Percentiles rank a stretch among this genome's conserved stretches.
Conservation (phyloP, 352 stramenopile genomes). For the Pythium dissimile region DNA sequence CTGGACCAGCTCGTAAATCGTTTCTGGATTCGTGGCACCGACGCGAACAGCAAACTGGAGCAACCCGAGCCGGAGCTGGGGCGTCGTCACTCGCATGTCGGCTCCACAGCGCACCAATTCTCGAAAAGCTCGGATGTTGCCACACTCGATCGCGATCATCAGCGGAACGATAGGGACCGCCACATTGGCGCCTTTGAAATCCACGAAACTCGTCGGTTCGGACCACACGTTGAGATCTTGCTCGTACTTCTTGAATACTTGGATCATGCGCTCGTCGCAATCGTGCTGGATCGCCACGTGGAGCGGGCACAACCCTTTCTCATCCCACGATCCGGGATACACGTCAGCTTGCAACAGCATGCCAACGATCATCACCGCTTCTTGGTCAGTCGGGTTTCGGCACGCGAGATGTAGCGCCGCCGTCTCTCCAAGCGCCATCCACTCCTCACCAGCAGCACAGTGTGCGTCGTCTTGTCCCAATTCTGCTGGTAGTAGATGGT, state of each 20-base stretch:
- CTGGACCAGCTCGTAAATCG: constrained; percentile 14
- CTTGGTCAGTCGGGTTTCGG: constrained; percentile 26
- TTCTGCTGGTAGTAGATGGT: neutral
- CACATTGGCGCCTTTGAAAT: neutral
- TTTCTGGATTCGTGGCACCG: neutral
- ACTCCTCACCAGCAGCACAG: constrained; percentile 2
- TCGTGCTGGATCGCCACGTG: constrained; percentile 46
- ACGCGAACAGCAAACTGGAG: constrained; percentile 37
- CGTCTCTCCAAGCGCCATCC: constrained; percentile 19
- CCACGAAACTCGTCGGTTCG: constrained; percentile 24
- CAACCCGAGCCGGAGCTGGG: constrained; percentile 42
- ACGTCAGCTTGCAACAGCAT: constrained; percentile 40
- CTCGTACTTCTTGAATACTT: constrained; percentile 40
- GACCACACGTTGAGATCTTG: constrained; percentile 65
- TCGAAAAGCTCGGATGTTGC: constrained; percentile 45
- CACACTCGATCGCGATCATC: constrained; percentile 49
- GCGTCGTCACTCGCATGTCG: constrained; percentile 38
- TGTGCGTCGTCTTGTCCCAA: no score
- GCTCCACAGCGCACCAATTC: constrained; percentile 46
- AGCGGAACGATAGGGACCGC: constrained; percentile 33
- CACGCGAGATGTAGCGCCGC: constrained; percentile 56
- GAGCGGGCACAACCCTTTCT: constrained; percentile 38
- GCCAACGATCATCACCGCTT: constrained; percentile 39
- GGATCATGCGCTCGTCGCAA: constrained; percentile 41
- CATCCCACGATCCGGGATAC: constrained; percentile 54